phyloP scores from a whole-genome alignment of 2,329 filamentous ascomycete genomes.

The Ustulina deusta region DNA sequence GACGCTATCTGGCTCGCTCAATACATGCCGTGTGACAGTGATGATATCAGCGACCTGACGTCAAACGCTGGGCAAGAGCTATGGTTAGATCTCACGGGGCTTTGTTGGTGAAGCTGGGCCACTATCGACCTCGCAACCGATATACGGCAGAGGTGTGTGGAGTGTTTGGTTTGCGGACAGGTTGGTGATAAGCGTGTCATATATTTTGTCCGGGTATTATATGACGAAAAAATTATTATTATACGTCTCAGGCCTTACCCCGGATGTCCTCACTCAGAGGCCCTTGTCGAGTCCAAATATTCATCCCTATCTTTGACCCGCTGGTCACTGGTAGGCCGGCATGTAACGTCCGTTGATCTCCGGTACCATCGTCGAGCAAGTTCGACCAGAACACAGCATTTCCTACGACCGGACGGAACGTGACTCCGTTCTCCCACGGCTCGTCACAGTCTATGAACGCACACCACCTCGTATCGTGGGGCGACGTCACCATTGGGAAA shows the following conservation, averaged over 20 bases:
- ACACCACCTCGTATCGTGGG: conserved; percentile 57
- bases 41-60: conserved; percentile 52
- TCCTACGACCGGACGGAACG: conserved; percentile 60
- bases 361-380: conserved; percentile 54
- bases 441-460: conserved; percentile 62
- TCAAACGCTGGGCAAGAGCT: conserved; percentile 49
- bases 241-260: conserved; percentile 43
- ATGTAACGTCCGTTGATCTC: conserved; percentile 60
- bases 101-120: conserved; percentile 44
- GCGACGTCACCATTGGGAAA: conserved; percentile 59
- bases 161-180: not conserved
- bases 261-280: conserved; percentile 53
- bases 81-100: conserved; percentile 49
- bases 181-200: not conserved
- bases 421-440: conserved; percentile 60
- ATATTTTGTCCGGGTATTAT: not conserved
- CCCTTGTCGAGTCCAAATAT: conserved; percentile 63
- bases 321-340: conserved; percentile 60
- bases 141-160: not conserved
- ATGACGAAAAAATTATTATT: not conserved
- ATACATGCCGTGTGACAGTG: conserved; percentile 54
- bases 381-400: conserved; percentile 65
- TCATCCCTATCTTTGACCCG: conserved; percentile 64
- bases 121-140: not conserved
- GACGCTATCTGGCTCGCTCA: conserved; percentile 56